These are phyloP conservation scores for Blastomyces parvus DNA, from an alignment of 2,329 filamentous ascomycete genomes.

Conservation along the genomic window DNA sequence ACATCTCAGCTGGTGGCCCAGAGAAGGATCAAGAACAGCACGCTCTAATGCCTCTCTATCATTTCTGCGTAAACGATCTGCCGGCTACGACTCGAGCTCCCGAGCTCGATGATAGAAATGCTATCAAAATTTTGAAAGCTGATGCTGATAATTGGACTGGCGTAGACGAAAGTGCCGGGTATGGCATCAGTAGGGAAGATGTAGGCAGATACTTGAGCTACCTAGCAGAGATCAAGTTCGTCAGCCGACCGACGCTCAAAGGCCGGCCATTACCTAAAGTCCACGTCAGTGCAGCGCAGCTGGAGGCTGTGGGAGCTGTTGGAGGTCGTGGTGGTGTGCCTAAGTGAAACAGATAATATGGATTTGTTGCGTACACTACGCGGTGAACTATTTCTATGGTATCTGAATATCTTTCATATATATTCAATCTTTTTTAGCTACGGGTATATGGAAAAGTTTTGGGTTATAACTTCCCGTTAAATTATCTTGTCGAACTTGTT, in stretches of 20 bases:
- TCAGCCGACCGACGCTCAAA: constrained; percentile 38
- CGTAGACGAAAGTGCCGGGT: constrained; percentile 47
- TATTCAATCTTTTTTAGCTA: not conserved
- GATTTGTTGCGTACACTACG: not conserved
- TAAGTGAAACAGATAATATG: constrained; percentile 2
- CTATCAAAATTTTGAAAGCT: constrained; percentile 52
- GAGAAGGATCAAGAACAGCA: constrained; percentile 55
- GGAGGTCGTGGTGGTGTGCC: constrained; percentile 37
- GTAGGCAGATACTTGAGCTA: constrained; percentile 57
- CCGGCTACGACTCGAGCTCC: constrained; percentile 60
- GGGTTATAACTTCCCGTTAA: not conserved
- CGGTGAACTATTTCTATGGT: not conserved
- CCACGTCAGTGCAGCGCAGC: constrained; percentile 31
- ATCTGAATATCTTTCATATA: not conserved
- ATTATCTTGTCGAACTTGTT: not conserved
- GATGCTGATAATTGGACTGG: constrained; percentile 52
- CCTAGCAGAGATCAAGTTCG: constrained; percentile 53
- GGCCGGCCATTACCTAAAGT: constrained; percentile 35
- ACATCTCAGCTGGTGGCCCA: constrained; percentile 42
- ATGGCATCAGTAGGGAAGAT: constrained; percentile 50
- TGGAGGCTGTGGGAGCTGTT: constrained; percentile 37
- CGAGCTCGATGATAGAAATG: constrained; percentile 64
- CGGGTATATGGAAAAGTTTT: not conserved
- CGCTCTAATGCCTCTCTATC: constrained; percentile 64
- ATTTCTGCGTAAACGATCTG: constrained; percentile 62